phyloP scores from a whole-genome alignment of 306 rosid species.

The Prunus persica region Prunus_persica_NCBIv2 NC_034013.1:8727001-8727500 shows the following conservation, averaged over 20 bases:
- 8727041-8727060: slow-evolving; percentile 10
- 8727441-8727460: no score
- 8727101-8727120: slow-evolving; percentile 89
- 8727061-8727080: slow-evolving; percentile 87
- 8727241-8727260: neutral
- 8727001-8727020: neutral
- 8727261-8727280: neutral
- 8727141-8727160: slow-evolving; percentile 92
- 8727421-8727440: no score
- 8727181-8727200: neutral
- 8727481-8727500: no score
- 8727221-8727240: neutral
- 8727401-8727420: no score
- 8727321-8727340: no score
- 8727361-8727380: no score
- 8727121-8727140: slow-evolving; percentile 65
- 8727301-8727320: no score
- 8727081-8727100: slow-evolving; percentile 92
- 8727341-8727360: no score
- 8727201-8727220: neutral
- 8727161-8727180: slow-evolving; percentile 21
- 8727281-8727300: neutral
- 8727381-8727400: no score
- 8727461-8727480: no score
- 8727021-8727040: slow-evolving; percentile 3